These are phyloP conservation scores for Cladosporium cucumerinum DNA, from an alignment of 2,329 filamentous ascomycete species.

Conservation along the genomic window DNA sequence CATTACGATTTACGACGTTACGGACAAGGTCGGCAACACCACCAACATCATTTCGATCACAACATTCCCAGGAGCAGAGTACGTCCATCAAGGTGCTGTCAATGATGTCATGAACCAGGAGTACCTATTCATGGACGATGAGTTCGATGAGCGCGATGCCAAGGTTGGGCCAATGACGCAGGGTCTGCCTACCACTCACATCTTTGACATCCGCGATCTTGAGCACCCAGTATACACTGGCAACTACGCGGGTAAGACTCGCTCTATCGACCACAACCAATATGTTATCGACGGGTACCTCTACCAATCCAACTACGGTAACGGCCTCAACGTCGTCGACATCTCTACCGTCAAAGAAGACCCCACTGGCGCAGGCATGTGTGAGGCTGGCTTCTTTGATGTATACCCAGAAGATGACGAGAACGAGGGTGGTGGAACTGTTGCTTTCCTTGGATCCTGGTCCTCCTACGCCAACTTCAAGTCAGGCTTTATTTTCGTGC, in stretches of 20 bases:
- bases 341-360: constrained; percentile 39
- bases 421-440: constrained; percentile 30
- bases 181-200: constrained; percentile 40
- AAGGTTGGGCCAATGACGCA: constrained; percentile 34
- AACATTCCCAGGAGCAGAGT: constrained; percentile 47
- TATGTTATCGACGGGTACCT: constrained; percentile 38
- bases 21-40: constrained; percentile 38
- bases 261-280: constrained; percentile 43
- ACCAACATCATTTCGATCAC: constrained; percentile 47
- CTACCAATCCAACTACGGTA: constrained; percentile 40
- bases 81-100: constrained; percentile 46
- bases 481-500: constrained; percentile 50
- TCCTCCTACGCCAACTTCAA: constrained; percentile 48
- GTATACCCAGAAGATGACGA: constrained; percentile 51
- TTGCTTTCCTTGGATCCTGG: constrained; percentile 39
- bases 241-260: constrained; percentile 35
- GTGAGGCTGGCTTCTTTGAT: constrained; percentile 51
- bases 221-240: constrained; percentile 42
- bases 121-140: constrained; percentile 53
- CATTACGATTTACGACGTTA: constrained; percentile 47
- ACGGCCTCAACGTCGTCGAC: constrained; percentile 36
- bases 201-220: constrained; percentile 47
- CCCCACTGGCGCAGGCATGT: constrained; percentile 46
- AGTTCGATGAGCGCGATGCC: constrained; percentile 49
- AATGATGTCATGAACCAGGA: constrained; percentile 41